Evolutionary conservation across 2,329 filamentous ascomycete species (phyloP).

Genomic region (Cercospora sp.): DNA sequence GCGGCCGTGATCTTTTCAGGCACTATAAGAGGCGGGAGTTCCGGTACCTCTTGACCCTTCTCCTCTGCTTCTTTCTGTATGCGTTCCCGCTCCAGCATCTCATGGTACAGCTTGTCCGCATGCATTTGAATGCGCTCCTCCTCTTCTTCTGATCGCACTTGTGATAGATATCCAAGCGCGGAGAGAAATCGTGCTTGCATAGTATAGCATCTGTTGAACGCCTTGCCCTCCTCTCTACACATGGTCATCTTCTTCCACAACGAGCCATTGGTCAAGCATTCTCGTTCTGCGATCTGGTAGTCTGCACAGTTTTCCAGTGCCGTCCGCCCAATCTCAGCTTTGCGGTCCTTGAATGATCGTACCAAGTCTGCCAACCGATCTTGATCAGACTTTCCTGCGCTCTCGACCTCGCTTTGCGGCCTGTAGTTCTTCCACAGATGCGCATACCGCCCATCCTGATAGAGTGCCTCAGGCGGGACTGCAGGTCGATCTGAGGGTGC

Average conservation of each 20-base stretch:
- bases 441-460: conserved; percentile 71
- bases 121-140: conserved; percentile 93
- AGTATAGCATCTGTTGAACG: conserved; percentile 82
- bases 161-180: conserved; percentile 79
- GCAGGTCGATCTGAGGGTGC: conserved; percentile 37
- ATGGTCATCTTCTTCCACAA: conserved; percentile 70
- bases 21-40: conserved; percentile 58
- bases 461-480: conserved; percentile 58
- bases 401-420: conserved; percentile 68
- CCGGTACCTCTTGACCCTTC: conserved; percentile 54
- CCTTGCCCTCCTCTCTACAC: conserved; percentile 74
- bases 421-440: conserved; percentile 92
- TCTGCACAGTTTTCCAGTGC: conserved; percentile 92
- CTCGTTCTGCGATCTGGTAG: conserved; percentile 78
- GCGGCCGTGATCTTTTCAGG: conserved; percentile 32
- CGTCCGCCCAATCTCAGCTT: conserved; percentile 71
- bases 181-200: conserved; percentile 91
- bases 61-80: conserved; percentile 69
- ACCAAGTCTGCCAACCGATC: conserved; percentile 80
- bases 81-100: conserved; percentile 79
- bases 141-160: conserved; percentile 63
- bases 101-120: conserved; percentile 84
- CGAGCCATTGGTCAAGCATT: conserved; percentile 75
- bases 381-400: conserved; percentile 69
- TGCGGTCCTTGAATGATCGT: conserved; percentile 80